Evolutionary conservation across 176 grass and related monocot genomes (phyloP).

Genomic region (Lolium perenne): DNA sequence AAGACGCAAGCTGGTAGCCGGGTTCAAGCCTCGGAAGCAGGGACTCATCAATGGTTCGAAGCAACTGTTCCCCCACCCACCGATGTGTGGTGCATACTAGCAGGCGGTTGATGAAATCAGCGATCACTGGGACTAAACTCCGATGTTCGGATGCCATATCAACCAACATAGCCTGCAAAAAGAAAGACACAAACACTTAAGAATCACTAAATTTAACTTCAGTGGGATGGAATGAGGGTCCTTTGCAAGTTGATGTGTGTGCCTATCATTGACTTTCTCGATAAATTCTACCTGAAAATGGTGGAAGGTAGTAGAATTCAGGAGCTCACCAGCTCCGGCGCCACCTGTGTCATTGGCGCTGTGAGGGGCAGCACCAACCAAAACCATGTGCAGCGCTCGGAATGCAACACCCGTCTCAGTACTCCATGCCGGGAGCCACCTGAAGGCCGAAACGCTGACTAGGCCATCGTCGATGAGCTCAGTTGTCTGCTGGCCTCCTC

Average conservation of each 20-base stretch:
- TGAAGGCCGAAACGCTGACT: constrained; percentile 69
- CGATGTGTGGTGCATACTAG: constrained; percentile 71
- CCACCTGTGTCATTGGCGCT: constrained; percentile 31
- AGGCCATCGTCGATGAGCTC: constrained; percentile 74
- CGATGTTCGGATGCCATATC: constrained; percentile 68
- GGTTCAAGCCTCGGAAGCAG: constrained; percentile 81
- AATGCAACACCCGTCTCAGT: constrained; percentile 82
- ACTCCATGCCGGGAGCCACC: constrained; percentile 82
- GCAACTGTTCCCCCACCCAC: constrained; percentile 59
- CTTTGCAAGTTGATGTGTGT: constrained; percentile 21
- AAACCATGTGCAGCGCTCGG: constrained; percentile 66
- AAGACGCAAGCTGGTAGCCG: constrained; percentile 68
- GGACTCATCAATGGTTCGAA: constrained; percentile 68
- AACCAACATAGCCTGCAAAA: constrained; percentile 75
- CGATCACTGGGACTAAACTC: constrained; percentile 75
- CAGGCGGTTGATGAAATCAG: constrained; percentile 65
- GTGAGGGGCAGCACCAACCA: constrained; percentile 69
- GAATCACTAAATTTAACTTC: not conserved
- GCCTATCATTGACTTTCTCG: constrained; percentile 20
- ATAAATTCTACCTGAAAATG: constrained; percentile 75
- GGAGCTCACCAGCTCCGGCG: constrained; percentile 55
- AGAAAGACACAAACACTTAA: constrained; percentile 31
- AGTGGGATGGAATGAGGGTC: constrained; percentile 14
- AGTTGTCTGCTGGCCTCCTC: constrained; percentile 15
- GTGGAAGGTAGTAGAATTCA: constrained; percentile 81